Evolutionary conservation across 495 filamentous ascomycete species (phyloP).

Genomic region (Polyplosphaeria fusca): DNA sequence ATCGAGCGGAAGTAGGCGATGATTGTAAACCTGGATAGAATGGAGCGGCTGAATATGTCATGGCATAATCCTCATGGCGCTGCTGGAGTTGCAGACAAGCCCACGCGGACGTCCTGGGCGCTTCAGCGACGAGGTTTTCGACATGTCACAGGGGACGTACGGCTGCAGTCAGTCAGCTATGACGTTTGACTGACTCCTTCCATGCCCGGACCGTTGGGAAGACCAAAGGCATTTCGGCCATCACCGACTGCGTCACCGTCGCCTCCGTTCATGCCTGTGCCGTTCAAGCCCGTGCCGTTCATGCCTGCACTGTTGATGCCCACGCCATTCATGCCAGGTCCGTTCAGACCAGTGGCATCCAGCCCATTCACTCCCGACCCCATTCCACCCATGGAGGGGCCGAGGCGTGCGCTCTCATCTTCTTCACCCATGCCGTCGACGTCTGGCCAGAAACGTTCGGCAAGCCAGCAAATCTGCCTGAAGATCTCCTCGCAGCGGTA

Average conservation of each 20-base stretch:
- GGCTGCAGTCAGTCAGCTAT: background rate
- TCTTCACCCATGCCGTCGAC: conserved; percentile 46
- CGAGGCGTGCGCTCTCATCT: conserved; percentile 32
- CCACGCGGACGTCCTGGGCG: too few relatives aligned
- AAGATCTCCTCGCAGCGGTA: conserved; percentile 41
- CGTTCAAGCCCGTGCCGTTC: conserved; percentile 10
- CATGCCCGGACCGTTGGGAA: conserved; percentile 11
- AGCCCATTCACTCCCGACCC: conserved; percentile 9
- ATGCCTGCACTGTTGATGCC: conserved; percentile 10
- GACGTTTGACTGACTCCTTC: conserved; percentile 17
- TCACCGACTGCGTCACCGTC: conserved; percentile 18
- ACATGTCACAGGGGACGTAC: too few relatives aligned
- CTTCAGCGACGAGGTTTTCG: too few relatives aligned
- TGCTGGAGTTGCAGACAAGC: too few relatives aligned
- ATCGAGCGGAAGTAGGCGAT: too few relatives aligned
- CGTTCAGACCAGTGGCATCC: conserved; percentile 13
- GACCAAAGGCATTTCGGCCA: conserved; percentile 18
- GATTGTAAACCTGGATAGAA: too few relatives aligned
- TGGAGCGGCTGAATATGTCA: too few relatives aligned
- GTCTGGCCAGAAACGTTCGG: conserved; percentile 44
- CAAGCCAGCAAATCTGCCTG: conserved; percentile 41
- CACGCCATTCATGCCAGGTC: conserved; percentile 14
- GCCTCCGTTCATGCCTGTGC: conserved; percentile 18
- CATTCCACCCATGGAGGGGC: conserved; percentile 2
- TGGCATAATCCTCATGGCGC: too few relatives aligned